Percentiles rank a stretch among this genome's conserved stretches.
Conservation (phyloP, 73 alveolate genomes). For the Effrenium voratum region DNA sequence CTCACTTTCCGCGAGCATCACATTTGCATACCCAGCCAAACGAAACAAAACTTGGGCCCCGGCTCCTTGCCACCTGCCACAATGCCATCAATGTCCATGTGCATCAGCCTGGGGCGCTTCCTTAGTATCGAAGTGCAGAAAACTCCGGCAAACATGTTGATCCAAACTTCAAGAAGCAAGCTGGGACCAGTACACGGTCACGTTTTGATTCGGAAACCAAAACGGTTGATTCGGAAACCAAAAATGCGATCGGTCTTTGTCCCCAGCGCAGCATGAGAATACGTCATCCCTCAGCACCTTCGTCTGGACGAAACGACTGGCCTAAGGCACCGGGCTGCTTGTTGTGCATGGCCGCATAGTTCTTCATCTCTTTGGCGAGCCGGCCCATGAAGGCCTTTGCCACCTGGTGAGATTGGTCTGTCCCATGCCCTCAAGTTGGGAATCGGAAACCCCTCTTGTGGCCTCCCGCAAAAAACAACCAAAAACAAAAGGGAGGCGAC, state of each 20-base stretch:
- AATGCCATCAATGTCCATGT: slow-evolving; percentile 90
- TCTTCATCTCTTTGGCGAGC: slow-evolving; percentile 76
- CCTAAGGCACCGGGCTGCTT: slow-evolving; percentile 10
- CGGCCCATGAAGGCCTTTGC: slow-evolving; percentile 90
- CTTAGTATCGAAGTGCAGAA: neutral
- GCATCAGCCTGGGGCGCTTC: slow-evolving; percentile 58
- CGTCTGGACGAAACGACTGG: neutral
- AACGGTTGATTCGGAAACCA: too few relatives aligned
- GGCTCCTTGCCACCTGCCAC: slow-evolving; percentile 80
- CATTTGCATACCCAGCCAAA: too few relatives aligned
- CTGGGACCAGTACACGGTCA: neutral
- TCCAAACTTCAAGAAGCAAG: too few relatives aligned
- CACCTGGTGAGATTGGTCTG: neutral
- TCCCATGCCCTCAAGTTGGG: neutral
- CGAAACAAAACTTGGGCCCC: neutral
- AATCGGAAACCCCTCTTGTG: neutral
- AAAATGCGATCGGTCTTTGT: neutral
- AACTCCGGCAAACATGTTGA: neutral
- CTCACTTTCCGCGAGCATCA: too few relatives aligned
- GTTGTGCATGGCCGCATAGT: slow-evolving; percentile 85
- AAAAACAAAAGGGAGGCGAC: too few relatives aligned
- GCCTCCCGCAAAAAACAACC: too few relatives aligned
- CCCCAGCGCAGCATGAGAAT: neutral
- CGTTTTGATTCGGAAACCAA: neutral
- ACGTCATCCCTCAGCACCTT: too few relatives aligned